Evolutionary conservation across 2,329 filamentous ascomycete species (phyloP).

Genomic region (Pseudogymnoascus sp.): DNA sequence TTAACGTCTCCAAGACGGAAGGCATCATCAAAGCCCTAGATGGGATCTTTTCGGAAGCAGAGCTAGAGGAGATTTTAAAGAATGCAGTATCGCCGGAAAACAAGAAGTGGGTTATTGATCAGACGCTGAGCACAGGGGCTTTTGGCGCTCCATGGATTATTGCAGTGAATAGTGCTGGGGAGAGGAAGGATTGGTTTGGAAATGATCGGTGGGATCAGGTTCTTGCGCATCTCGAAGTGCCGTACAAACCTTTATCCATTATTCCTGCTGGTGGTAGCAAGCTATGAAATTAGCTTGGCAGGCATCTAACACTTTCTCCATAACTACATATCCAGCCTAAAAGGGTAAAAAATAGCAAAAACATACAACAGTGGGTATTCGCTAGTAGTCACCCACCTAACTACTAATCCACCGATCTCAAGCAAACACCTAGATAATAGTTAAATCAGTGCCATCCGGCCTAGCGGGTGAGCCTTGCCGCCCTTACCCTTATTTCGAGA

Average conservation of each 20-base stretch:
- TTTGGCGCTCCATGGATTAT: slow-evolving; percentile 20
- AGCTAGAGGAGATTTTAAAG: slow-evolving; percentile 13
- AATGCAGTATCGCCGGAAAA: slow-evolving; percentile 16
- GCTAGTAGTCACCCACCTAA: too few species aligned
- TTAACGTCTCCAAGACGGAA: slow-evolving; percentile 14
- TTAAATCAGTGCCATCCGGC: too few species aligned
- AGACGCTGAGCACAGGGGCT: slow-evolving; percentile 10
- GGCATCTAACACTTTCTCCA: too few species aligned
- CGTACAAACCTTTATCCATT: slow-evolving; percentile 14
- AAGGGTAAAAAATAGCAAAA: too few species aligned
- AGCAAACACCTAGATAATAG: too few species aligned
- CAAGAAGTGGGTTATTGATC: slow-evolving; percentile 15
- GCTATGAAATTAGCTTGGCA: too few species aligned
- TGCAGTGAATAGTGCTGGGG: slow-evolving; percentile 11
- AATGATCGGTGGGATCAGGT: slow-evolving; percentile 21
- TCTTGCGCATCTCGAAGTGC: slow-evolving; percentile 16
- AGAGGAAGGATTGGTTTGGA: slow-evolving; percentile 18
- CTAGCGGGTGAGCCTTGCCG: too few species aligned
- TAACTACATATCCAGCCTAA: too few species aligned
- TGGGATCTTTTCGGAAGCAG: slow-evolving; percentile 11
- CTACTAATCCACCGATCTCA: too few species aligned
- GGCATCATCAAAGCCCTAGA: slow-evolving; percentile 15
- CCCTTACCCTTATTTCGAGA: too few species aligned
- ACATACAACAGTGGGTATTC: too few species aligned
- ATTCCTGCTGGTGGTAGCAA: neutral